These are phyloP conservation scores for Trichophyton mentagrophytes DNA, from an alignment of 2,329 filamentous ascomycete genomes.

Conservation along the genomic window DNA sequence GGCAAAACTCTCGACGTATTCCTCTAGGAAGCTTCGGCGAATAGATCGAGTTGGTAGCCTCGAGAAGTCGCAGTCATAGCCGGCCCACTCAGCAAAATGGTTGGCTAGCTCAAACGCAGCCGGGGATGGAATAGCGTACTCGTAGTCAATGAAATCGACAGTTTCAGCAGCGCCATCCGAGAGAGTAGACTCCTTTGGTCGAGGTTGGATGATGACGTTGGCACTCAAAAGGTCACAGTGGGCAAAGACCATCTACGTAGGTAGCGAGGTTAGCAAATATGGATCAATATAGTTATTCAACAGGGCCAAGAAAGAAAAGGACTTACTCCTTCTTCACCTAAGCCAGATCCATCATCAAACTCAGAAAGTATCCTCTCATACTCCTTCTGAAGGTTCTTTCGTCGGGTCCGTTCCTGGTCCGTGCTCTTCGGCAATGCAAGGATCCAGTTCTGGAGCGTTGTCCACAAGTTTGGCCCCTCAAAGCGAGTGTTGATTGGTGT, in stretches of 20 bases:
- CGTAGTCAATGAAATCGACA: constrained; percentile 89
- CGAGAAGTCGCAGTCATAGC: constrained; percentile 85
- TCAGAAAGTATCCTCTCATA: constrained; percentile 55
- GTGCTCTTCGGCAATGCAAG: constrained; percentile 65
- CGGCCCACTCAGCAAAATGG: constrained; percentile 97
- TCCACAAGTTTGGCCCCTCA: constrained; percentile 79
- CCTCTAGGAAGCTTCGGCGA: constrained; percentile 65
- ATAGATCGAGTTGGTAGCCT: constrained; percentile 67
- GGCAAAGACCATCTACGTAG: constrained; percentile 66
- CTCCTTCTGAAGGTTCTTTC: constrained; percentile 59
- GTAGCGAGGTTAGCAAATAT: constrained; percentile 1
- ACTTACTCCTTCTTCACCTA: constrained; percentile 59
- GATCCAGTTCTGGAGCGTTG: constrained; percentile 93
- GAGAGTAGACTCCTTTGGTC: constrained; percentile 17
- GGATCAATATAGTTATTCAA: not conserved
- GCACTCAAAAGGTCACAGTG: constrained; percentile 94
- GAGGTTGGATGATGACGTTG: constrained; percentile 70
- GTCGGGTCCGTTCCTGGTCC: constrained; percentile 53
- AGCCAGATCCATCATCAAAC: constrained; percentile 62
- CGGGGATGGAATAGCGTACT: constrained; percentile 88
- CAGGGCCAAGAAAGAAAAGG: not conserved
- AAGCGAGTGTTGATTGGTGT: constrained; percentile 48
- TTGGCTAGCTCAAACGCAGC: constrained; percentile 95
- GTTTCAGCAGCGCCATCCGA: constrained; percentile 33
- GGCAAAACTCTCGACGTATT: constrained; percentile 70